Evolutionary conservation across 495 filamentous ascomycete species (phyloP).

Genomic region (Trichoderma parareesei): DNA sequence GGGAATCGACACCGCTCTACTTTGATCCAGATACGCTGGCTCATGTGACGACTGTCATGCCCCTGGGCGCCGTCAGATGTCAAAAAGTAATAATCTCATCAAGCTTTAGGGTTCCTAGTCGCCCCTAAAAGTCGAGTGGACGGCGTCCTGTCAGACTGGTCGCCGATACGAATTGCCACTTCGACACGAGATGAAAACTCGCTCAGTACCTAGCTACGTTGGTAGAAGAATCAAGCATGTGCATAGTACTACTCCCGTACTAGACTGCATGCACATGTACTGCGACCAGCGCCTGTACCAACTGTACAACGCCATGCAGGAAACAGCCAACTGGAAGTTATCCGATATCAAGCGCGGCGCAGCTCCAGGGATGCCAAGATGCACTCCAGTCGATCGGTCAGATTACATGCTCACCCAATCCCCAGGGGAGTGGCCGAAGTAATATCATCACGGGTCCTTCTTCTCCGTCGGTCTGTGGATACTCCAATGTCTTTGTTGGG

Average conservation of each 20-base stretch:
- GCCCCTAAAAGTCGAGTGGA: not conserved
- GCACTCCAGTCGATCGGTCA: not conserved
- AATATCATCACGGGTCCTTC: not conserved
- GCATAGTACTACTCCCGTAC: too few species aligned
- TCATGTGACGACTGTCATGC: not conserved
- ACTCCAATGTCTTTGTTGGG: too few species aligned
- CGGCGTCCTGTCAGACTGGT: not conserved
- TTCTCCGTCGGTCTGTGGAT: not conserved
- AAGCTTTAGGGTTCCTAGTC: not conserved
- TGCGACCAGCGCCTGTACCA: not conserved
- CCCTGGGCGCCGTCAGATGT: constrained; percentile 3
- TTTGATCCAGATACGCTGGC: not conserved
- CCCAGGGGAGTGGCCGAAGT: not conserved
- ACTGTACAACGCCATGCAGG: not conserved
- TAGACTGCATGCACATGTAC: not conserved
- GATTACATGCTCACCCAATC: not conserved
- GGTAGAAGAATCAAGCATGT: too few species aligned
- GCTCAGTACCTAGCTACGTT: too few species aligned
- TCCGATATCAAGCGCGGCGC: not conserved
- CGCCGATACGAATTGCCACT: not conserved
- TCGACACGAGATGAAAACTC: too few species aligned
- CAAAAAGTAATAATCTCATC: not conserved
- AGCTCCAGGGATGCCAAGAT: not conserved
- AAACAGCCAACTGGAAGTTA: not conserved
- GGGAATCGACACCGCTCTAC: not conserved